A percentile compares a stretch with the other conserved stretches of the same genome.
Evolutionary conservation across 2,329 filamentous ascomycete genomes (phyloP).

Genomic region (Stemphylium vesicarium): DNA sequence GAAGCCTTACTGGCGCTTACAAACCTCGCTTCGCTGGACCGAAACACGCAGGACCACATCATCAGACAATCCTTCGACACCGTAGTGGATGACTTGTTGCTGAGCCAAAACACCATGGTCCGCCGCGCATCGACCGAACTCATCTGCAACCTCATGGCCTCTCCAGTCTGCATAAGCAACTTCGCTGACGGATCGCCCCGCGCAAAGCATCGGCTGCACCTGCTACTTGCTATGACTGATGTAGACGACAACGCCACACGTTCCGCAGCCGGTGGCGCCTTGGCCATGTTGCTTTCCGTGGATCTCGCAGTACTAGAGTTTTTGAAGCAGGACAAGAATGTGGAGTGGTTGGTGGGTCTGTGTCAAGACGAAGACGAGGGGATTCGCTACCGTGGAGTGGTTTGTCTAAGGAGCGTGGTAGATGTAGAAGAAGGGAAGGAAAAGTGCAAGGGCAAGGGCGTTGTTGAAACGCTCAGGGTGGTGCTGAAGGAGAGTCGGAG

Average conservation of each 20-base stretch:
- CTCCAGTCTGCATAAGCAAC: conserved; percentile 68
- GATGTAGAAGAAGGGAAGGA: conserved; percentile 56
- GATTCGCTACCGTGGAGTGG: conserved; percentile 73
- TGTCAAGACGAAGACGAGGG: conserved; percentile 74
- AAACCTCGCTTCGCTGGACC: conserved; percentile 82
- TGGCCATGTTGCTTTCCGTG: conserved; percentile 83
- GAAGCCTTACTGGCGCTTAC: conserved; percentile 91
- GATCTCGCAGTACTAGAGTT: conserved; percentile 76
- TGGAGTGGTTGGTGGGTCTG: conserved; percentile 79
- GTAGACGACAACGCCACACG: conserved; percentile 81
- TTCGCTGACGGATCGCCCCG: conserved; percentile 72
- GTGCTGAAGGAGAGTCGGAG: conserved; percentile 72
- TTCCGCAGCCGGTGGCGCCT: conserved; percentile 82
- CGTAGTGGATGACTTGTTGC: conserved; percentile 77
- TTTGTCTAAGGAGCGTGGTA: conserved; percentile 76
- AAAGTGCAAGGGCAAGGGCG: conserved; percentile 61
- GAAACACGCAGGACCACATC: conserved; percentile 68
- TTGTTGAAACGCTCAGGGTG: conserved; percentile 71
- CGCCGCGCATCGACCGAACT: conserved; percentile 86
- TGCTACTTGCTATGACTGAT: conserved; percentile 86
- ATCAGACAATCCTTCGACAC: conserved; percentile 75
- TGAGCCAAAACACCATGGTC: conserved; percentile 76
- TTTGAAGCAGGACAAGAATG: conserved; percentile 69
- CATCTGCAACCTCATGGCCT: conserved; percentile 85
- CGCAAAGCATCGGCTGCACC: conserved; percentile 76